Conservation (phyloP, 352 stramenopile genomes). For the Pseudoperonospora humuli region DNA sequence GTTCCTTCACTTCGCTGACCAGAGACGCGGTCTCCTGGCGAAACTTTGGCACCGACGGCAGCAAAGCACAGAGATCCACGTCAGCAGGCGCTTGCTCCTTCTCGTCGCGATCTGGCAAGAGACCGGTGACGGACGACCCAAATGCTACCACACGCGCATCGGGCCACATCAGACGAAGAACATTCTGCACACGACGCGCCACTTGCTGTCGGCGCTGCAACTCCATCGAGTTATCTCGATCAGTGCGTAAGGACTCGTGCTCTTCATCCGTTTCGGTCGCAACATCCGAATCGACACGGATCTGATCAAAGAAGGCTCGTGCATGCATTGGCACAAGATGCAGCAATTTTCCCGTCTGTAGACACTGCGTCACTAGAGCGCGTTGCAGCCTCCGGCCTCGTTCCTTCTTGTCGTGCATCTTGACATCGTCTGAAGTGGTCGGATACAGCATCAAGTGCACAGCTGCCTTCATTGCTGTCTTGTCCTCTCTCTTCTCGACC, state of each 20-base stretch:
- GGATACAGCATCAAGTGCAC: constrained; percentile 36
- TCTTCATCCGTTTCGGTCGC: no score
- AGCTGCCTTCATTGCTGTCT: constrained; percentile 19
- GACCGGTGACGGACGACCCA: constrained; percentile 50
- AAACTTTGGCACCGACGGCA: constrained; percentile 44
- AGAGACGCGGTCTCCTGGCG: constrained; percentile 32
- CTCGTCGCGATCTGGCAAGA: constrained; percentile 16
- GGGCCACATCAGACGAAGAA: constrained; percentile 52
- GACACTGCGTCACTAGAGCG: constrained; percentile 34
- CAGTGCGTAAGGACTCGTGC: neutral
- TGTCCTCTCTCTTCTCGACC: constrained; percentile 10
- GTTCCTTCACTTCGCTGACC: constrained; percentile 56
- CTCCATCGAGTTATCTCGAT: constrained; percentile 9
- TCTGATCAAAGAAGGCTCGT: constrained; percentile 9
- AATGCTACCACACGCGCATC: constrained; percentile 60
- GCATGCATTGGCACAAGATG: constrained; percentile 30
- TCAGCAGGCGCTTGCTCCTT: constrained; percentile 17
- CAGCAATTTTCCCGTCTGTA: constrained; percentile 27
- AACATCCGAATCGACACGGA: neutral
- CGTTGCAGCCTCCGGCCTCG: constrained; percentile 34
- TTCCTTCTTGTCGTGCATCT: constrained; percentile 21
- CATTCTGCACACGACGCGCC: constrained; percentile 27
- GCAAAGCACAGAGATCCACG: constrained; percentile 64
- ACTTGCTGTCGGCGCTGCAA: constrained; percentile 26
- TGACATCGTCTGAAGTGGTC: constrained; percentile 6